Evolutionary conservation across 75 land plant genomes (phyloP), one percentile per base, ranked within the genome.

Genomic region (Pinus albicaulis): DNA sequence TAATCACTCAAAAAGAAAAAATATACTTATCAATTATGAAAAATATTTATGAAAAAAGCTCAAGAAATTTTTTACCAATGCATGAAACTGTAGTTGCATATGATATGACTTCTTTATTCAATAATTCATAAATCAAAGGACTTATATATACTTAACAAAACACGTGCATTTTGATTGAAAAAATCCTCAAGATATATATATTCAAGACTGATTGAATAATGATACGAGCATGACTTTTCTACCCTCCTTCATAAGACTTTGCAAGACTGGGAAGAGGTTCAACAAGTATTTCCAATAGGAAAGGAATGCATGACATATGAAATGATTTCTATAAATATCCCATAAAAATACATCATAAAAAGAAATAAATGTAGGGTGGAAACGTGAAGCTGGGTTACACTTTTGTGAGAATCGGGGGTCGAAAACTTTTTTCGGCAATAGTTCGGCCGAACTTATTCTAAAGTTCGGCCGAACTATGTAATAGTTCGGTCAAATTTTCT

Each of bases 231-330:
- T 97, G 99, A 77, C 98, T 90, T 77, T 94, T 95, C 77, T 98
- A 79, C 75, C 99, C 99, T 79, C 99, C 98, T 41, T 92, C 95
- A 76, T 97, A 97, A 25, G 99, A 97, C 78, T 91, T 92, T 12
- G 89, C 99, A 63, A 97, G 91, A 73, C 80, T 86, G 81, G 86
- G 31, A 44, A 97, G 81, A 68, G 99, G 99, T 68, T 97, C 99
- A 79, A 92, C 80, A 69, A 97, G 90, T 76, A 95, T 90, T 76
- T 94, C 98, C 80, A 80, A 73, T 90, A 86, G 31, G 64, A 78
- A 64, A 94, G 80, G 70, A 82, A 89, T 6, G 77, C 89, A 98
- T 97, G 86, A 44, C 77, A 84, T 19, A 44, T 57, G 17, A 14
- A 75, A 22, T 7, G 34, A 23, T 5, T n/a, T 36, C 16, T 41